Evolutionary conservation across 2,329 filamentous ascomycete genomes (phyloP).

Genomic region (Annulohypoxylon truncatum): DNA sequence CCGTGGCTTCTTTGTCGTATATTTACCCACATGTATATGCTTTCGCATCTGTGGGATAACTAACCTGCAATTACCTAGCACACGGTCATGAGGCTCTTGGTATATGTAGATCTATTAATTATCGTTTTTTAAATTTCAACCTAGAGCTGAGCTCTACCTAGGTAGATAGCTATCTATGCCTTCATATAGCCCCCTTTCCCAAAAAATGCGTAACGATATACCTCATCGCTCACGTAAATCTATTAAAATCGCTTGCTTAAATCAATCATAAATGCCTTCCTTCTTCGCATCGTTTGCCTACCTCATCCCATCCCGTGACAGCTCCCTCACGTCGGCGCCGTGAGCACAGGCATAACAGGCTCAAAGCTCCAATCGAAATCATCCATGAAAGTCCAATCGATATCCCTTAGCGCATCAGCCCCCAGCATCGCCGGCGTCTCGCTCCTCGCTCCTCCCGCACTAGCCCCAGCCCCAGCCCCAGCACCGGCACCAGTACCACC

Average conservation of each 20-base stretch:
- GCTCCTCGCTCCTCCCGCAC: background rate
- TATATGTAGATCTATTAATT: too few relatives aligned
- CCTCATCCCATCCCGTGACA: background rate
- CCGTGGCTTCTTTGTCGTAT: too few relatives aligned
- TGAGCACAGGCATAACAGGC: slow-evolving; percentile 33
- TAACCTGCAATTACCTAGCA: too few relatives aligned
- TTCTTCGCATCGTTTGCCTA: background rate
- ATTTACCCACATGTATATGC: too few relatives aligned
- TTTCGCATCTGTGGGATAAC: too few relatives aligned
- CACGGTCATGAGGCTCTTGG: too few relatives aligned
- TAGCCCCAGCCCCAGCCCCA: background rate
- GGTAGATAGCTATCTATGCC: too few relatives aligned
- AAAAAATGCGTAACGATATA: background rate
- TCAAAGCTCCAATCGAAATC: slow-evolving; percentile 51
- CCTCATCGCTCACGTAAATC: background rate
- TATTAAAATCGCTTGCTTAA: background rate
- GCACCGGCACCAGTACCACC: too few relatives aligned
- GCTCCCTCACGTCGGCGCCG: slow-evolving; percentile 28
- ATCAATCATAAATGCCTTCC: too few relatives aligned
- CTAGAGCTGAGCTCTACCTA: too few relatives aligned
- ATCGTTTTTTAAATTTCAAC: too few relatives aligned
- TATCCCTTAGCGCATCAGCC: slow-evolving; percentile 41
- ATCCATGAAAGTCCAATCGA: slow-evolving; percentile 52
- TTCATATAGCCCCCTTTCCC: background rate
- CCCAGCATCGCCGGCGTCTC: slow-evolving; percentile 29